Percentiles rank a stretch among this genome's conserved stretches.
Conservation (phyloP, 305 asterid species). For the Caryopteris hybrid region DNA sequence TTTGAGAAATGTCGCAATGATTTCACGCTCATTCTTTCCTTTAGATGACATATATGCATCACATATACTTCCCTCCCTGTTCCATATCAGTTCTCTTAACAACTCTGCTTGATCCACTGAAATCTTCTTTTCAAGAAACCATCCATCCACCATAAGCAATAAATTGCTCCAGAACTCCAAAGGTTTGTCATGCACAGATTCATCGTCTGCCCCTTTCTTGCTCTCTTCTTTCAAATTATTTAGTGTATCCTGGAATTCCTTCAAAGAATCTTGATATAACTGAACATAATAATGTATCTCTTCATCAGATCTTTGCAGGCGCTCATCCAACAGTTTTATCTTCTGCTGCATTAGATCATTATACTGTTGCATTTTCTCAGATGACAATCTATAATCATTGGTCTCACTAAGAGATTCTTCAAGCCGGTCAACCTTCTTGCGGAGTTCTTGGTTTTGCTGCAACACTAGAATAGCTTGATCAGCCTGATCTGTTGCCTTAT, state of each 20-base stretch:
- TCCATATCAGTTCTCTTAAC: constrained; percentile 78
- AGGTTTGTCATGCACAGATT: constrained; percentile 60
- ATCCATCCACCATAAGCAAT: constrained; percentile 86
- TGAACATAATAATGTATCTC: constrained; percentile 74
- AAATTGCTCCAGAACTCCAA: constrained; percentile 77
- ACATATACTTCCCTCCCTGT: constrained; percentile 51
- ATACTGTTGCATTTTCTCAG: constrained; percentile 75
- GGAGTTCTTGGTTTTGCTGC: constrained; percentile 89
- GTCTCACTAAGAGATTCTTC: constrained; percentile 87
- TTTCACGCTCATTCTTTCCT: constrained; percentile 69
- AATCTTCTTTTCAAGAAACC: constrained; percentile 91
- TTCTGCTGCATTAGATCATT: constrained; percentile 82
- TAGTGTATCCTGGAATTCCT: constrained; percentile 87
- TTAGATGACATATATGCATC: constrained; percentile 63
- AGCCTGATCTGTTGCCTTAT: constrained; percentile 72
- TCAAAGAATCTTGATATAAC: constrained; percentile 78
- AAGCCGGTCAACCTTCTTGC: constrained; percentile 74
- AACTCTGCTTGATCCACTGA: constrained; percentile 55
- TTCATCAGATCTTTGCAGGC: constrained; percentile 83
- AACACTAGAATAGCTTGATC: constrained; percentile 70
- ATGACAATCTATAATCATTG: constrained; percentile 60
- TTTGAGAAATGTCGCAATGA: constrained; percentile 50
- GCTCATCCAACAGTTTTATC: constrained; percentile 72
- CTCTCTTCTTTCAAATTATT: constrained; percentile 62
- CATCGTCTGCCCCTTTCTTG: constrained; percentile 42